Conservation (phyloP, 2,329 filamentous ascomycete genomes). For the Dactylellina drechsleri region DNA sequence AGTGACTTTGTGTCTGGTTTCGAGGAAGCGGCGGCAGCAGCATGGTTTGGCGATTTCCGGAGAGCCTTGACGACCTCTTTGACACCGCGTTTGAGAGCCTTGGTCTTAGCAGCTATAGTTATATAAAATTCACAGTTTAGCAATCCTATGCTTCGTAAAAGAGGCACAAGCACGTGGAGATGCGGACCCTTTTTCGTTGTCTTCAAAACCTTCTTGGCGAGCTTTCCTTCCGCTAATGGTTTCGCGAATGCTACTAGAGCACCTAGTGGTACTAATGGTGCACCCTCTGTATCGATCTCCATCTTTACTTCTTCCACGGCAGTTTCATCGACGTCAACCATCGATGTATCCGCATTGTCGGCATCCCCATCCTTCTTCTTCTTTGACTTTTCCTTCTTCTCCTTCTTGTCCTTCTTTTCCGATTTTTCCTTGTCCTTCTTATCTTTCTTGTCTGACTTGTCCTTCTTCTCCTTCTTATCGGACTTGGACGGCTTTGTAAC, state of each 20-base stretch:
- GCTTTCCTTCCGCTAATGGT: slow-evolving; percentile 82
- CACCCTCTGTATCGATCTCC: slow-evolving; percentile 65
- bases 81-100: slow-evolving; percentile 94
- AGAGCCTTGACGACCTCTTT: slow-evolving; percentile 99
- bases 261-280: slow-evolving; percentile 56
- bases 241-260: slow-evolving; percentile 85
- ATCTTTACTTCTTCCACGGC: slow-evolving; percentile 64
- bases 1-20: slow-evolving; percentile 68
- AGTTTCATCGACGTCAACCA: slow-evolving; percentile 63
- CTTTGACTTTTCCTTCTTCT: slow-evolving; percentile 71
- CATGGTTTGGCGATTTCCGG: slow-evolving; percentile 82
- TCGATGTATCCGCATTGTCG: slow-evolving; percentile 64
- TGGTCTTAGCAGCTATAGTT: slow-evolving; percentile 84
- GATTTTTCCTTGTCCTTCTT: slow-evolving; percentile 67
- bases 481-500: slow-evolving; percentile 60
- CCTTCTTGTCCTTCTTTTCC: slow-evolving; percentile 76
- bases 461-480: slow-evolving; percentile 62
- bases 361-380: slow-evolving; percentile 63
- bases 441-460: slow-evolving; percentile 62
- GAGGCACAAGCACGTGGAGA: too few relatives aligned
- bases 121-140: slow-evolving; percentile 18
- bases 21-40: slow-evolving; percentile 71
- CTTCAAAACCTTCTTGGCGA: slow-evolving; percentile 73
- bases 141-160: background rate
- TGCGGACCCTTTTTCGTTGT: slow-evolving; percentile 69